These are phyloP conservation scores for Coleophoma cylindrospora DNA, from an alignment of 2,329 filamentous ascomycete genomes.

Conservation along the genomic window DNA sequence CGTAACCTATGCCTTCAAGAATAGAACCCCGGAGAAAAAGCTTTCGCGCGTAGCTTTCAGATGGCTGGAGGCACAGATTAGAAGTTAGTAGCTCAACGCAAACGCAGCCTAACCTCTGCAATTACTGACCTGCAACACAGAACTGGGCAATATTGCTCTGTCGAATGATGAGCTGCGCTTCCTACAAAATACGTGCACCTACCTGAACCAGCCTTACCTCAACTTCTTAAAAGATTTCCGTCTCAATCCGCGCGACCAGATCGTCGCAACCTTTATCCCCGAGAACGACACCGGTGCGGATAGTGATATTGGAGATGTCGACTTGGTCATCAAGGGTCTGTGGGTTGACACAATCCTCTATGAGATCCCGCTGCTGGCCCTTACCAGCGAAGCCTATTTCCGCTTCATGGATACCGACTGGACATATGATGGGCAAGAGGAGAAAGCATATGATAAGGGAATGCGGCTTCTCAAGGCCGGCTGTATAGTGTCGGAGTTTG, in stretches of 20 bases:
- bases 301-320: constrained; percentile 66
- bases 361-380: constrained; percentile 87
- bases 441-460: constrained; percentile 80
- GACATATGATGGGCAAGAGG: constrained; percentile 81
- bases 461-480: constrained; percentile 71
- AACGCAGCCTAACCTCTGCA: too few species aligned
- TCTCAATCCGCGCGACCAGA: constrained; percentile 75
- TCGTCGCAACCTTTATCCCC: constrained; percentile 53
- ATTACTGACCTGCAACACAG: constrained; percentile 32
- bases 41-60: constrained; percentile 75
- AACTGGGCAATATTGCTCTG: constrained; percentile 76
- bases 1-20: constrained; percentile 92
- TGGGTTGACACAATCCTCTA: constrained; percentile 98
- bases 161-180: constrained; percentile 76
- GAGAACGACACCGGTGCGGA: constrained; percentile 55
- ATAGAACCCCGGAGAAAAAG: constrained; percentile 91
- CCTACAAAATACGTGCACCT: constrained; percentile 73
- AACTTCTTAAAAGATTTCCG: constrained; percentile 77
- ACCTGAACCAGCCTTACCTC: constrained; percentile 74
- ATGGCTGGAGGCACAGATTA: constrained; percentile 82
- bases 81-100: constrained; percentile 47
- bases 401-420: constrained; percentile 93
- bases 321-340: constrained; percentile 71
- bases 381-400: constrained; percentile 96
- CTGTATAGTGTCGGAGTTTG: constrained; percentile 91